These are phyloP conservation scores for Rosa multiflora DNA, from an alignment of 306 rosid species.

Conservation along the genomic window DNA sequence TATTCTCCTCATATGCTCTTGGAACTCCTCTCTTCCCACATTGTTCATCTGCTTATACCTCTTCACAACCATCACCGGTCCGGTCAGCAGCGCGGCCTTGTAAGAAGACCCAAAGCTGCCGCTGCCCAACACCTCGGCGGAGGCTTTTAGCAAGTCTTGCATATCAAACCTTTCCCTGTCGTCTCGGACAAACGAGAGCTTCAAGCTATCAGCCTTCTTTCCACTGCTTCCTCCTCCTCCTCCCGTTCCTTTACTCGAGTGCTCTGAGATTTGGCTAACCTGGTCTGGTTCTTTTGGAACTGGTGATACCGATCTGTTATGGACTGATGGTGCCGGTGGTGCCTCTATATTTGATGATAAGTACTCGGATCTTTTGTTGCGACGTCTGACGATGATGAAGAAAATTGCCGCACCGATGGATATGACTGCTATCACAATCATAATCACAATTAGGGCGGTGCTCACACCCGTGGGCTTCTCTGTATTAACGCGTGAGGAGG, in stretches of 20 bases:
- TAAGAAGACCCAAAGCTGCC: slow-evolving; percentile 87
- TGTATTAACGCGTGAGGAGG: neutral
- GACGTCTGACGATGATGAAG: slow-evolving; percentile 39
- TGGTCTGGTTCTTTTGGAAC: slow-evolving; percentile 1
- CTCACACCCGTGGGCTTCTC: slow-evolving; percentile 33
- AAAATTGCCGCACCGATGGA: slow-evolving; percentile 33
- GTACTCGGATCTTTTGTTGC: neutral
- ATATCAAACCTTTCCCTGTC: slow-evolving; percentile 66
- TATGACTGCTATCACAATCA: slow-evolving; percentile 39
- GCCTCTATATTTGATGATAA: slow-evolving; percentile 26
- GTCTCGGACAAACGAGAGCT: slow-evolving; percentile 57
- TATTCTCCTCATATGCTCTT: slow-evolving; percentile 77
- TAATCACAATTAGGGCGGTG: slow-evolving; percentile 38
- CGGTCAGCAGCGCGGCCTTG: slow-evolving; percentile 63
- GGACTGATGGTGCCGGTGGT: slow-evolving; percentile 23
- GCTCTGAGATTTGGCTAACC: neutral
- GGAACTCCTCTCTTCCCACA: slow-evolving; percentile 78
- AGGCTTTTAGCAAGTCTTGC: slow-evolving; percentile 79
- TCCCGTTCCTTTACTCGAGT: slow-evolving; percentile 8
- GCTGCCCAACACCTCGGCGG: slow-evolving; percentile 88
- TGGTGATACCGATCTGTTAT: slow-evolving; percentile 12
- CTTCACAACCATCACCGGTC: slow-evolving; percentile 75
- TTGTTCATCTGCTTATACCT: slow-evolving; percentile 90
- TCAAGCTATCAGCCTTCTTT: slow-evolving; percentile 44
- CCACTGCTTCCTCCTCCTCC: slow-evolving; percentile 7